Conservation (phyloP, 352 stramenopile genomes). For the Phytophthora cactorum region DNA sequence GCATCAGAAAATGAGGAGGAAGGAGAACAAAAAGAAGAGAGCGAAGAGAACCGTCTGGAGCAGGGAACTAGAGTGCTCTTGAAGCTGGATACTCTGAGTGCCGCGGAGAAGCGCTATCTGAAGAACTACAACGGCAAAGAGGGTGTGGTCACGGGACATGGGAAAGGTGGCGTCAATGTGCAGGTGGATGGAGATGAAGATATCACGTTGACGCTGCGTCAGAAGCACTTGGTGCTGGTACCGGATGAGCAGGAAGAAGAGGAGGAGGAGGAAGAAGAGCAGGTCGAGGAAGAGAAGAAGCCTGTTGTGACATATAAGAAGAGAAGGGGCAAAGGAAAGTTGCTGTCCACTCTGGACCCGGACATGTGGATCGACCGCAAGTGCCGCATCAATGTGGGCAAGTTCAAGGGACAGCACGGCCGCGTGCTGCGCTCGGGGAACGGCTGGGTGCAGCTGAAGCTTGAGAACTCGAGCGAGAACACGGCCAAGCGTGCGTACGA, state of each 20-base stretch:
- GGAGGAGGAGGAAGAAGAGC: conserved; percentile 41
- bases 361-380: conserved; percentile 91
- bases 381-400: conserved; percentile 89
- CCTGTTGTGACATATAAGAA: conserved; percentile 17
- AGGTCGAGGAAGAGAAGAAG: conserved; percentile 38
- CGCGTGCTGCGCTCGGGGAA: conserved; percentile 86
- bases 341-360: conserved; percentile 81
- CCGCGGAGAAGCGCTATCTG: conserved; percentile 56
- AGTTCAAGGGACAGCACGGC: conserved; percentile 82
- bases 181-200: conserved; percentile 63
- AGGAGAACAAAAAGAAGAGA: conserved; percentile 58
- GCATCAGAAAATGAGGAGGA: conserved; percentile 36
- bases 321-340: conserved; percentile 53
- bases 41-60: conserved; percentile 48
- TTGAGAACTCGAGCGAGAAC: conserved; percentile 86
- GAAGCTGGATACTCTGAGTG: conserved; percentile 52
- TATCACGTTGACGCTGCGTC: conserved; percentile 57
- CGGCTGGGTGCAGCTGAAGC: conserved; percentile 86
- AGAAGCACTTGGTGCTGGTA: conserved; percentile 53
- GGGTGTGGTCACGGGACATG: conserved; percentile 62
- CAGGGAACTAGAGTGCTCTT: conserved; percentile 63
- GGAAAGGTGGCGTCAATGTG: conserved; percentile 47
- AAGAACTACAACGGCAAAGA: conserved; percentile 78
- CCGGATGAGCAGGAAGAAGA: conserved; percentile 38
- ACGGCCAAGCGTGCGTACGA: conserved; percentile 90